phyloP scores from a whole-genome alignment of 2,329 filamentous ascomycete species.

The Penicillium sp. region DNA sequence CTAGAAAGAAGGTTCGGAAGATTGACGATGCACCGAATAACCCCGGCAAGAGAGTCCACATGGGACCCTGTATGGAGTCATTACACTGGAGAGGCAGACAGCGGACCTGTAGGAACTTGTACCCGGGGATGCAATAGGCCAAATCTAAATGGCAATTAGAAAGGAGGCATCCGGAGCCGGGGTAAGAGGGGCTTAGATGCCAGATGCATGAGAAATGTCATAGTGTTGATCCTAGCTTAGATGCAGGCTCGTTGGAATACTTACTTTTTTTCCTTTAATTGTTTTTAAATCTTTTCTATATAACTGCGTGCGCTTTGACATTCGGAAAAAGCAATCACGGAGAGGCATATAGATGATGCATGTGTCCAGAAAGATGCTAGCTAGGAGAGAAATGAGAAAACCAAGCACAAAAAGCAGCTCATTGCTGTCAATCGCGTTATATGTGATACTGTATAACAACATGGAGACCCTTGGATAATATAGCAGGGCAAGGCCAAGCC shows the following conservation, averaged over 20 bases:
- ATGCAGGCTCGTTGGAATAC: background rate
- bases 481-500: background rate
- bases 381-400: background rate
- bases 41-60: background rate
- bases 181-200: background rate
- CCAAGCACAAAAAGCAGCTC: background rate
- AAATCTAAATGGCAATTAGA: slow-evolving; percentile 13
- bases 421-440: background rate
- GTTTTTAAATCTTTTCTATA: background rate
- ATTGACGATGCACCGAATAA: background rate
- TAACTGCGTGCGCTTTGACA: background rate
- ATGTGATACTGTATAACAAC: background rate
- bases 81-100: slow-evolving; percentile 1
- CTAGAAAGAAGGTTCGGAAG: background rate
- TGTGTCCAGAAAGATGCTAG: background rate
- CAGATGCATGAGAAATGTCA: background rate
- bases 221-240: background rate
- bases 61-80: background rate
- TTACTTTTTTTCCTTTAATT: background rate
- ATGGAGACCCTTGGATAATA: background rate
- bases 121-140: slow-evolving; percentile 15
- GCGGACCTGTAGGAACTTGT: slow-evolving; percentile 5
- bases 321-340: slow-evolving; percentile 2
- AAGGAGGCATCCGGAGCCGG: background rate
- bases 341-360: background rate